phyloP scores from a whole-genome alignment of 257 asterid genomes.

The Penstemon barbatus region DNA sequence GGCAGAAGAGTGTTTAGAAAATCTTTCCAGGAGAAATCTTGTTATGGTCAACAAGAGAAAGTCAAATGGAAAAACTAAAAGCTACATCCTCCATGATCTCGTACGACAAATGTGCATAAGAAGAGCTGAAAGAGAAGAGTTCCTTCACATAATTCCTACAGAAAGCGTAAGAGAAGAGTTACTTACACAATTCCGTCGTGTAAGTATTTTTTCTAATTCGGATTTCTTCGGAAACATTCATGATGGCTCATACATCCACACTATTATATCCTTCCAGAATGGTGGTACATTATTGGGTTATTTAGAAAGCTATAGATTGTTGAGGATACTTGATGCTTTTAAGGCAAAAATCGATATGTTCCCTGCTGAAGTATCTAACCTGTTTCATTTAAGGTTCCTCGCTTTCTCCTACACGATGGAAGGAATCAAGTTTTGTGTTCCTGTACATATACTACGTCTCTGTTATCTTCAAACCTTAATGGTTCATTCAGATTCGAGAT shows the following conservation, averaged over 20 bases:
- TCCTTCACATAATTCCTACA: neutral
- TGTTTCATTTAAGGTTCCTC: slow-evolving; percentile 6
- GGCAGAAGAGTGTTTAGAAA: neutral
- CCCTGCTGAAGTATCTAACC: neutral
- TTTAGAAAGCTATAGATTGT: neutral
- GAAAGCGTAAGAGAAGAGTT: neutral
- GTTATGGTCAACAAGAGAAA: neutral
- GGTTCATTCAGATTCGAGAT: neutral
- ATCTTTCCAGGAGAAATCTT: slow-evolving; percentile 17
- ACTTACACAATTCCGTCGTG: no score
- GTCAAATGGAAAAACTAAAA: neutral
- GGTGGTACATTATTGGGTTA: no score
- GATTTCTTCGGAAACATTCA: no score
- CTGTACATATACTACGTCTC: neutral
- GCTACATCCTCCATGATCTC: slow-evolving; percentile 13
- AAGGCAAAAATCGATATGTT: neutral
- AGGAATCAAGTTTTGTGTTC: neutral
- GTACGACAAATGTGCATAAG: neutral
- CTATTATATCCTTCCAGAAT: no score
- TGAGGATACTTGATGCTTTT: neutral
- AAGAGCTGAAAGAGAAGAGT: slow-evolving; percentile 3
- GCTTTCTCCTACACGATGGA: neutral
- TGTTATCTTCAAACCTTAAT: neutral
- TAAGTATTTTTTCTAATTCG: no score
- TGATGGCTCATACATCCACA: no score